Evolutionary conservation across 2,329 filamentous ascomycete species (phyloP), one percentile per base, ranked within the genome.

Genomic region (Ascochyta lentis): DNA sequence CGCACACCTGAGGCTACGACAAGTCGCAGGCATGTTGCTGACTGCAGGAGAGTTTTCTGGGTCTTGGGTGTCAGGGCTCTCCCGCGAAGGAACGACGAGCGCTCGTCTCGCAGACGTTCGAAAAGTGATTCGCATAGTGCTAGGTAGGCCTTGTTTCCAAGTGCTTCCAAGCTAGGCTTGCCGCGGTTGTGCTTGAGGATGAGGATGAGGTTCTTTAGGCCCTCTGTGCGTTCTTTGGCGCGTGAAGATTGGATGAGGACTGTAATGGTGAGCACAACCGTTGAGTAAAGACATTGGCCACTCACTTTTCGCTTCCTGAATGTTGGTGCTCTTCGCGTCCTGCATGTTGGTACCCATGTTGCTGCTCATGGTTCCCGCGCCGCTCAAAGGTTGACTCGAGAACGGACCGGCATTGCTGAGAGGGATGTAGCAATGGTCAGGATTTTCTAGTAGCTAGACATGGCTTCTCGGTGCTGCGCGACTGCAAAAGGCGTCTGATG

Each of bases 111-210:
- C 1, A 84, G 84, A 69, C 83, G 88, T 49, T 84, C 83, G 69
- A 97, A 96, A 3, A 98, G 79, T 1, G 86, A 84, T 68, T 97
- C 92, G 65, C 91, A 91, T 39, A 97, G 86, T 56, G 85, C 84
- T 69, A 95, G 89, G 64, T 90, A 96, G n/a, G 84, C 84, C 70
- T 89, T 90, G 70, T 96, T 91, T 41, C 83, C 84, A 31, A 96
- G 79, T 6, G 70, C 67, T 31, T 79, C 74, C 59, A 79, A 63
- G 40, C 63, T 74, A 26, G 73, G 58, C 59, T 71, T 79, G 26
- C 72, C 76, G 64, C 78, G 81, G 63, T 83, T 84, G 64, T 83
- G 79, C 49, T 80, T 78, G 29, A 88, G 75, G 49, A 86, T 81
- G 59, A 83, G 79, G 67, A 82, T 83, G 50, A 87, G 73, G 63